phyloP scores from a whole-genome alignment of 2,329 filamentous ascomycete species.

The Seiridium cupressi region DNA sequence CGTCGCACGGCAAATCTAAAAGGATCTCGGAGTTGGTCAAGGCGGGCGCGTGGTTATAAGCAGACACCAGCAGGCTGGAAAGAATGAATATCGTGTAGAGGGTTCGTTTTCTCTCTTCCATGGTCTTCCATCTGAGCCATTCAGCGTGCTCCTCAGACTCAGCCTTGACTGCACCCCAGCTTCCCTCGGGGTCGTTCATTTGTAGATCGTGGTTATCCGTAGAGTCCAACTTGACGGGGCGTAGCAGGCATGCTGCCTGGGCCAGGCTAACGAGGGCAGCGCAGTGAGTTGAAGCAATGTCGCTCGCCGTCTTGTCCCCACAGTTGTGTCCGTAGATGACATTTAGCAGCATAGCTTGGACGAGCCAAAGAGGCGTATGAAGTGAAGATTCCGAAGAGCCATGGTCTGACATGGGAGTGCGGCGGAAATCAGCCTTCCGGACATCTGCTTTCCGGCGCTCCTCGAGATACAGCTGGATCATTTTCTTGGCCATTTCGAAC shows the following conservation, averaged over 20 bases:
- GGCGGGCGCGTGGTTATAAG: constrained; percentile 88
- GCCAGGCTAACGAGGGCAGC: constrained; percentile 88
- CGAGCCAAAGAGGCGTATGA: constrained; percentile 87
- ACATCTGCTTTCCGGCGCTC: constrained; percentile 86
- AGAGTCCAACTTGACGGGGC: constrained; percentile 42
- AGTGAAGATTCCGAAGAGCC: constrained; percentile 57
- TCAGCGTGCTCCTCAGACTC: constrained; percentile 63
- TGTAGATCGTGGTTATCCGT: constrained; percentile 52
- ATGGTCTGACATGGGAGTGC: constrained; percentile 45
- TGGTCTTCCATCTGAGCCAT: constrained; percentile 86
- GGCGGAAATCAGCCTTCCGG: constrained; percentile 58
- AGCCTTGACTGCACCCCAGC: constrained; percentile 40
- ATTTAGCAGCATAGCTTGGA: constrained; percentile 95
- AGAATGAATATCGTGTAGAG: constrained; percentile 88
- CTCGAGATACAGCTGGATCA: constrained; percentile 91
- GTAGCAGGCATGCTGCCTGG: constrained; percentile 75
- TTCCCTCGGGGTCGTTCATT: constrained; percentile 52
- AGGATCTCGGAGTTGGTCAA: constrained; percentile 92
- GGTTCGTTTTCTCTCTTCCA: constrained; percentile 90
- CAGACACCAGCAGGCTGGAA: constrained; percentile 85
- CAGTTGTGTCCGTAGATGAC: constrained; percentile 95
- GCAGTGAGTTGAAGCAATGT: constrained; percentile 90
- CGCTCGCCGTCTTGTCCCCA: constrained; percentile 84
- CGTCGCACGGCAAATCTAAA: constrained; percentile 87
- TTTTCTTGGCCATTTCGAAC: constrained; percentile 91